Base-by-base conservation (phyloP, 148 eudicot species). In the Mesembryanthemum crystallinum region DNA sequence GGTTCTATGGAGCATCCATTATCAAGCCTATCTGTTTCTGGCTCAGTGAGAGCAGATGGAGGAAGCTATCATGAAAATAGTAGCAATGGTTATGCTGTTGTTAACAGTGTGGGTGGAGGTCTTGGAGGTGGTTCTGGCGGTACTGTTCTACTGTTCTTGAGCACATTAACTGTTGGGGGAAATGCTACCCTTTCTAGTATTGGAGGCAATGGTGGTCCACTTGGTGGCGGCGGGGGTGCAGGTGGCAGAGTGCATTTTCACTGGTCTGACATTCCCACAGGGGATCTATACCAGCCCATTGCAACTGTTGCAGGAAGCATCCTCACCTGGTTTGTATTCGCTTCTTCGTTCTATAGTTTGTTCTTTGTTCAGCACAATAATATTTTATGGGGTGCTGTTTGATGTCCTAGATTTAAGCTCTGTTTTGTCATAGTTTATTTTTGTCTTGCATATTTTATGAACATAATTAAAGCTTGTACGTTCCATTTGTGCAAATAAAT, bases 111-210 rank as follows among this genome's bases (percentile, higher is more conserved):
- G 64, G 55, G 39, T 71, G 67, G 67, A 52, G 89, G 92, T 58
- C 83, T 88, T 76, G 98, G 98, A 25, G 98, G 98, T 73, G 98
- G 97, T 77, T 92, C 98, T 78, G 98, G 98, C 80, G 98, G 98
- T 76, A 92, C 95, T n/a, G 83, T 94, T 83, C 86, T 94, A 67
- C 61, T 90, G 73, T 94, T 94, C 80, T 76, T 90, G 78, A 82
- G 67, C 35, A 57, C 85, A 67, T 69, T 94, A 77, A 67, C 55
- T 62, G 69, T 94, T 70, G 81, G 92, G 14, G 63, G 84, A 35
- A 80, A 85, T 82, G 96, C 92, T 27, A 86, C 55, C 75, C 81
- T 94, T 73, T 87, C 97, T 69, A 91, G 92, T 83, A 67, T 73
- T 75, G 98, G 98, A 30, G 98, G 98, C 64, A 66, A 73, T 78